Conservation (phyloP, 2,329 filamentous ascomycete genomes). For the Didymella sp. region DNA sequence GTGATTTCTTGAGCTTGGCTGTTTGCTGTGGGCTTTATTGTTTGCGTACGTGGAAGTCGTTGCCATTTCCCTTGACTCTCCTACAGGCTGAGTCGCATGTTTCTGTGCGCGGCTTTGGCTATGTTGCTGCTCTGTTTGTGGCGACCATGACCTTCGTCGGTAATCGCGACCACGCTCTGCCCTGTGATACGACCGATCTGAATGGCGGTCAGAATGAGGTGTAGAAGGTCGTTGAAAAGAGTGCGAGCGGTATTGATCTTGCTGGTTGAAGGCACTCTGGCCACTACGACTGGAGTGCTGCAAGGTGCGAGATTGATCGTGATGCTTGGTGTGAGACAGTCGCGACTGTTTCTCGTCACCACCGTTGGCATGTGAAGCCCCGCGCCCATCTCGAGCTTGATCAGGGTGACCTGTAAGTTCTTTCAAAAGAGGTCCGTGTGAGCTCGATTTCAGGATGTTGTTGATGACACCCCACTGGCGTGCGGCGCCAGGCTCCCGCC, state of each 20-base stretch:
- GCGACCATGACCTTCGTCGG: not conserved
- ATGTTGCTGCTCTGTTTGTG: not conserved
- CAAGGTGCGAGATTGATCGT: not conserved
- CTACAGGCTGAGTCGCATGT: not conserved
- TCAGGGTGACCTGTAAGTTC: not conserved
- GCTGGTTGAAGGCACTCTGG: not conserved
- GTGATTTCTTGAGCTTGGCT: not conserved
- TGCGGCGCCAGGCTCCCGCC: not conserved
- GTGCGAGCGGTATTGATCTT: not conserved
- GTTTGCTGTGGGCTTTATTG: not conserved
- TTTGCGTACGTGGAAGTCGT: not conserved
- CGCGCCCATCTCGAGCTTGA: not conserved
- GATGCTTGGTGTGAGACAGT: no score
- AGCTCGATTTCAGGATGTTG: conserved; percentile 4
- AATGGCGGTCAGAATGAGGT: not conserved
- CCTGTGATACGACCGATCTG: not conserved
- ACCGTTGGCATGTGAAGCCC: not conserved
- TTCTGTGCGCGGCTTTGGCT: not conserved
- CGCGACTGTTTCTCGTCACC: no score
- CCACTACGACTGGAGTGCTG: not conserved
- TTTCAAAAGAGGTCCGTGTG: not conserved
- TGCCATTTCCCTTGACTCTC: no score
- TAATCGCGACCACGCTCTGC: not conserved
- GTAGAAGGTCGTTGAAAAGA: not conserved
- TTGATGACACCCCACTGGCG: conserved; percentile 8